A percentile compares a stretch with the other conserved stretches of the same genome.
phyloP scores from a whole-genome alignment of 31 red algal species.

The Porphyra umbilicalis region DNA sequence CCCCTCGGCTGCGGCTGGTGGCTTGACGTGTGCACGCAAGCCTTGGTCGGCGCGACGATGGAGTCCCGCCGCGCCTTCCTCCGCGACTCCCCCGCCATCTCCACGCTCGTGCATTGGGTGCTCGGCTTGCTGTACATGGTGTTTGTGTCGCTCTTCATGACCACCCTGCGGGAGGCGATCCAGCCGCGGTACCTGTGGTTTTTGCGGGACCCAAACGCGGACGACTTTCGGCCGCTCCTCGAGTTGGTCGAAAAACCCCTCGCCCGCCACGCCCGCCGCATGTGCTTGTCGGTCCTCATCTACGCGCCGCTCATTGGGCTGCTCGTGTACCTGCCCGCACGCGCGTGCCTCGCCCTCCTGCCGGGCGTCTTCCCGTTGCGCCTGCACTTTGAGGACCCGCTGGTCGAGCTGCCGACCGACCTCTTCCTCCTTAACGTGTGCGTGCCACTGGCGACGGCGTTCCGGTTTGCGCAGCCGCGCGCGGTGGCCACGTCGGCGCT shows the following conservation, averaged over 20 bases:
- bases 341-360: conserved; percentile 32
- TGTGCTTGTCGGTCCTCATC: conserved; percentile 66
- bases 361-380: conserved; percentile 73
- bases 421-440: conserved; percentile 43
- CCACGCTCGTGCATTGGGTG: conserved; percentile 60
- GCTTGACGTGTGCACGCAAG: conserved; percentile 65
- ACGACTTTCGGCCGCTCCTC: conserved; percentile 82
- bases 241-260: conserved; percentile 92
- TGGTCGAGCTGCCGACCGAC: conserved; percentile 66
- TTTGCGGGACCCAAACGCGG: conserved; percentile 86
- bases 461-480: conserved; percentile 45
- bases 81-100: conserved; percentile 36
- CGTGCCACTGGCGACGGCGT: conserved; percentile 43
- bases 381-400: conserved; percentile 45
- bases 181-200: conserved; percentile 80
- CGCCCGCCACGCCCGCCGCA: conserved; percentile 60
- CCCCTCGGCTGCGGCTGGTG: conserved; percentile 83
- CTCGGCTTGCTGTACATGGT: conserved; percentile 90
- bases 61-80: conserved; percentile 38
- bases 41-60: conserved; percentile 26
- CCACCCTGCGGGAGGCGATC: conserved; percentile 55
- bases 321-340: conserved; percentile 54
- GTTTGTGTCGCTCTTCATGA: conserved; percentile 72
- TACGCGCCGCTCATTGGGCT: conserved; percentile 73
- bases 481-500: conserved; percentile 24